Conservation (phyloP, 176 grass and related monocot genomes). For the Eragrostis nindensis region DNA sequence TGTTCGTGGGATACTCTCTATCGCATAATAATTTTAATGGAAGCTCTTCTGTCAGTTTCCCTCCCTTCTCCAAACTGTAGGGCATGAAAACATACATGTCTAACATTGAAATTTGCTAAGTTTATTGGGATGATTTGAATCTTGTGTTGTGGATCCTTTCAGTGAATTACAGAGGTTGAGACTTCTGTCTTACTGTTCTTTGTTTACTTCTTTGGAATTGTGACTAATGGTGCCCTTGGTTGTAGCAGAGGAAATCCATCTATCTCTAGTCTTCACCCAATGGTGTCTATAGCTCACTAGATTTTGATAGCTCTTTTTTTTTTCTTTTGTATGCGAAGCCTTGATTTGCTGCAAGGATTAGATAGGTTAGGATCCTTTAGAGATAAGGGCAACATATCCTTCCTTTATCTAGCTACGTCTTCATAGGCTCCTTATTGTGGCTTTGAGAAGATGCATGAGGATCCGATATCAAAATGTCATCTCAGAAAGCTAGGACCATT, state of each 20-base stretch:
- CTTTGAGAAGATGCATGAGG: slow-evolving; percentile 21
- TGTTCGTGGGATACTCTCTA: not conserved
- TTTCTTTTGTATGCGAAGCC: not conserved
- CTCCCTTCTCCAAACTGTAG: not conserved
- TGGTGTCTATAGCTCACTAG: too few relatives aligned
- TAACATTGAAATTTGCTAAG: not conserved
- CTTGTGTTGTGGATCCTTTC: not conserved
- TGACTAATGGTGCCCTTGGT: not conserved
- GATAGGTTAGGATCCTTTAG: slow-evolving; percentile 39
- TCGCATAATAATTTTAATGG: not conserved
- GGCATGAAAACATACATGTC: not conserved
- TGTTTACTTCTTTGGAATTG: slow-evolving; percentile 34
- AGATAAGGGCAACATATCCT: slow-evolving; percentile 24
- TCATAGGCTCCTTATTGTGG: not conserved
- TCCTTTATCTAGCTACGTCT: slow-evolving; percentile 24
- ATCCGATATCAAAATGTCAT: slow-evolving; percentile 53
- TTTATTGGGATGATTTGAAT: not conserved
- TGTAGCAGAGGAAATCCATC: too few relatives aligned
- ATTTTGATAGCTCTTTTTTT: slow-evolving; percentile 20
- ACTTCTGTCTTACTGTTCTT: slow-evolving; percentile 18
- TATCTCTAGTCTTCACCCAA: too few relatives aligned
- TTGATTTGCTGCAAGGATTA: not conserved
- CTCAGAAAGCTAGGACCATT: slow-evolving; percentile 60
- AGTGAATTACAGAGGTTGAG: slow-evolving; percentile 21
- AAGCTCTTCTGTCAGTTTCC: not conserved